Base-by-base conservation (phyloP, 2,329 filamentous ascomycete species). In the Capronia coronata region DNA sequence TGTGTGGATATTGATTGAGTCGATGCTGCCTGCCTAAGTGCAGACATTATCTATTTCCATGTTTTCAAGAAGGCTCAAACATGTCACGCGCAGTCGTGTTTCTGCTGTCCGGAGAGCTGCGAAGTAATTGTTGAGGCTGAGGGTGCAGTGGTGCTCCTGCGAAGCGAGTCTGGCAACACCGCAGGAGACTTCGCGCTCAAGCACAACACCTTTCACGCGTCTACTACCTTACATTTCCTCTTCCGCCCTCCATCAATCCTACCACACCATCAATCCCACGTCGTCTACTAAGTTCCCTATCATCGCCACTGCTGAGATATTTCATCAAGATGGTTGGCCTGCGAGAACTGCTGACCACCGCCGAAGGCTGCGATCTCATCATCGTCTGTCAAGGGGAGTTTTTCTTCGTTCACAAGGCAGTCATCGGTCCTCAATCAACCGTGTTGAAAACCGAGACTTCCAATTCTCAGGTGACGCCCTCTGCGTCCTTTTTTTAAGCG, bases 361-460 rank as follows among this genome's bases (percentile, higher is more conserved):
- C 11, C 3, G 27, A 45, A 13, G 45, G 40, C 22, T 34, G 30
- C 25, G 45, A 48, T 19, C 35, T 52, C 19, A 37, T 52, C 44
- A 38, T 48, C 32, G 48, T 52, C 35, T 48, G 49, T 27, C n/a
- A 37, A n/a, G 40, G 41, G 25, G 29, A 48, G 21, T 48, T 52
- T 25, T 52, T 52, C 27, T 30, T 48, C 14, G 45, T 48, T n/a
- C 49, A 52, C 45, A 40, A 37, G 16, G 19, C 44, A n/a, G 34
- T 48, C 34, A 21, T 52, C 16, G 39, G 23, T 13, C 29, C 43
- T 10, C 38, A 39, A 22, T 47, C 43, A 2, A 21, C 38, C n/a
- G 32, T 48, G 13, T 30, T 51, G 23, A 34, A 23, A 11, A 14
- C 4, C 23, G 41, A 41, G 14, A 22, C 34, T 9, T 27, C 27